phyloP scores from a whole-genome alignment of 2,329 filamentous ascomycete genomes.

The Lanzia echinophila region DNA sequence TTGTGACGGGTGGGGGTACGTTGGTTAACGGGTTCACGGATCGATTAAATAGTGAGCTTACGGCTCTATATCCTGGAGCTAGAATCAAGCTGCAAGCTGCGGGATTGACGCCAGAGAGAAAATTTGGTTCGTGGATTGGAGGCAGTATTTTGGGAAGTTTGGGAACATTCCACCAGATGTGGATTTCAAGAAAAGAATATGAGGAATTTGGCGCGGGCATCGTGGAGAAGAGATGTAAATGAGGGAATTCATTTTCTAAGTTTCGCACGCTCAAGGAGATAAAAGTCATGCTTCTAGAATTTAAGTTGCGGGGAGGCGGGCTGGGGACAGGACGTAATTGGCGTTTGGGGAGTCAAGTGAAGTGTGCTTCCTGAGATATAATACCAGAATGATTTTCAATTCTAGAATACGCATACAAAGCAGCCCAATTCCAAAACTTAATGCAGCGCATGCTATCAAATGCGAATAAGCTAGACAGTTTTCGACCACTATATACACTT shows the following conservation, averaged over 20 bases:
- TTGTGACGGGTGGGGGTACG: conserved; percentile 83
- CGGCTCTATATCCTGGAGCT: conserved; percentile 72
- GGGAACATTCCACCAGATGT: conserved; percentile 99
- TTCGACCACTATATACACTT: too few species aligned
- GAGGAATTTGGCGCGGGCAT: conserved; percentile 88
- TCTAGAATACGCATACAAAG: conserved; percentile 1
- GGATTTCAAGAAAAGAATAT: conserved; percentile 96
- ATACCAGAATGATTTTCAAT: background rate
- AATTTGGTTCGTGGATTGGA: conserved; percentile 93
- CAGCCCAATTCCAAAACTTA: background rate
- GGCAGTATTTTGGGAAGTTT: conserved; percentile 92
- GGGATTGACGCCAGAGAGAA: conserved; percentile 77
- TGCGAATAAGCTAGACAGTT: too few species aligned
- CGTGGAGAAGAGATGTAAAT: conserved; percentile 96
- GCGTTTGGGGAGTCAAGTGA: conserved; percentile 6
- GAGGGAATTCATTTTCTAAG: conserved; percentile 16
- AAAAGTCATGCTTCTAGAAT: conserved; percentile 11
- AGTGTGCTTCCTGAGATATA: conserved; percentile 11
- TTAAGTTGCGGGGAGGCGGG: background rate
- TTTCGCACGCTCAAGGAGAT: background rate
- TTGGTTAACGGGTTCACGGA: conserved; percentile 90
- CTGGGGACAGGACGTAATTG: background rate
- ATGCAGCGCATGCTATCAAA: too few species aligned
- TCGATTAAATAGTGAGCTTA: conserved; percentile 78
- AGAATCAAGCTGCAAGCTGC: conserved; percentile 85